Evolutionary conservation across 176 grass and related monocot species (phyloP), one percentile per base, ranked within the genome.

Genomic region (Oryza officinalis): DNA sequence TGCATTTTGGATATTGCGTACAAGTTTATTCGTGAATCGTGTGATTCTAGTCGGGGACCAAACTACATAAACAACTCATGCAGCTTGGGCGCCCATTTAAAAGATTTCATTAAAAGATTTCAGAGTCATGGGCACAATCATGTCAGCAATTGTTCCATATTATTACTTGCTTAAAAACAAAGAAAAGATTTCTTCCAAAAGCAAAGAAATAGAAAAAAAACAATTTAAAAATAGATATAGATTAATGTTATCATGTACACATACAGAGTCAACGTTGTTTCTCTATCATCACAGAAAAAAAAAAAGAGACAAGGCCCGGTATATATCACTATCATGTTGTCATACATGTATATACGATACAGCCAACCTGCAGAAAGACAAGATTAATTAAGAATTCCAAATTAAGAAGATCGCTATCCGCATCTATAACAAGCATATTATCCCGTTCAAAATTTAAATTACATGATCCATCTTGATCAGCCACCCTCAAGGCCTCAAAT

Each of bases 181-280:
- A 82, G 47, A 69, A 23, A 47, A 41, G 8, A 41, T 41, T 41
- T 41, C 40, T 41, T 41, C 10, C 40, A 41, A 41, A 7, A 41
- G 40, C 40, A 63, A 85, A 23, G 17, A 9, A 23, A 57, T n/a
- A 57, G 31, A n/a, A 38, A 31, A 28, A 4, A 49, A 57, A 1
- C 1, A 6, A 20, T 54, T 54, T 0, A 31, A 44, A 14, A 59
- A 31, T 4, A 5, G 10, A 67, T 2, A 61, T 8, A n/a, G 22
- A 61, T 61, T 61, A 61, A 65, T 38, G 14, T 15, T 26, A 38
- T 67, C 28, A 17, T 67, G 4, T 61, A 6, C 11, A 15, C 1
- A 10, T 57, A 57, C 6, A 57, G 18, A 33, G 63, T 87, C 61
- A 87, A 59, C 71, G 25, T 69, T 52, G 6, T 74, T 73, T 73